These are phyloP conservation scores for Dunaliella primolecta DNA, from an alignment of 139 green algal species.

Conservation along the genomic window DNA sequence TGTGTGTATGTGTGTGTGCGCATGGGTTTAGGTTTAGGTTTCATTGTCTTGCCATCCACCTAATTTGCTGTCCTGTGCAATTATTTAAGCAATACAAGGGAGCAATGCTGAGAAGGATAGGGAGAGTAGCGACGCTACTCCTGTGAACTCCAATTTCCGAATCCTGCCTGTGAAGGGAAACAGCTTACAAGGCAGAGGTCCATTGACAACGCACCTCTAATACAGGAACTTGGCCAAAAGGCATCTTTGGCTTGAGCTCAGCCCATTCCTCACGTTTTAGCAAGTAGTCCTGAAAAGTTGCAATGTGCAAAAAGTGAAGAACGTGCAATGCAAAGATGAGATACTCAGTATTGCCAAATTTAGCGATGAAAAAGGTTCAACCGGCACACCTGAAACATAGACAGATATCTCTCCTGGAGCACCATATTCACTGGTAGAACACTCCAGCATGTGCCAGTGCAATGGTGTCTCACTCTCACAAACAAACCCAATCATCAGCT, in stretches of 20 bases:
- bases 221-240: conserved; percentile 41
- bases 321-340: background rate
- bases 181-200: too few relatives aligned
- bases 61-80: too few relatives aligned
- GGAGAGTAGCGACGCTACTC: too few relatives aligned
- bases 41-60: too few relatives aligned
- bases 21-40: too few relatives aligned
- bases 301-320: background rate
- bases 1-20: too few relatives aligned
- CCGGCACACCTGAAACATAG: background rate
- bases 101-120: too few relatives aligned
- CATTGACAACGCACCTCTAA: conserved; percentile 26
- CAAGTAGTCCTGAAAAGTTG: conserved; percentile 29
- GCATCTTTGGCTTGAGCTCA: conserved; percentile 26
- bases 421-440: too few relatives aligned
- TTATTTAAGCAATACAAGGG: too few relatives aligned
- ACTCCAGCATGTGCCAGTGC: background rate
- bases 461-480: background rate
- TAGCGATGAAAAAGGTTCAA: background rate
- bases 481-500: background rate
- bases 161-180: too few relatives aligned
- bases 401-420: background rate
- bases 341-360: background rate
- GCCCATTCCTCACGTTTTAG: conserved; percentile 17
- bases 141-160: too few relatives aligned